Conservation (phyloP, 352 stramenopile species). For the Phytophthora multivora region DNA sequence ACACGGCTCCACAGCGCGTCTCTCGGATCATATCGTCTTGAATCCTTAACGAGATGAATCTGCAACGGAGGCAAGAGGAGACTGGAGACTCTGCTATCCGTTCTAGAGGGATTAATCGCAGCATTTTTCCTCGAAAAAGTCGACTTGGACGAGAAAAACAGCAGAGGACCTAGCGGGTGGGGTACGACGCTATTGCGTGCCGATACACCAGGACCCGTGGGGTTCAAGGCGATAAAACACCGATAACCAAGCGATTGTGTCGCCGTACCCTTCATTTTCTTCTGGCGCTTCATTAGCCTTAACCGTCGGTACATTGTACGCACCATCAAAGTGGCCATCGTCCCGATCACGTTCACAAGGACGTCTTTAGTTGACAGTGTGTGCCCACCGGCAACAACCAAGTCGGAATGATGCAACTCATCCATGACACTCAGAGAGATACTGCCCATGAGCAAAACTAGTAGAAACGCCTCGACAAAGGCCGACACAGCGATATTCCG, state of each 20-base stretch:
- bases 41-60: conserved; percentile 26
- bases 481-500: conserved; percentile 26
- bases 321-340: conserved; percentile 30
- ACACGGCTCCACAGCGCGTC: conserved; percentile 19
- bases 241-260: conserved; percentile 28
- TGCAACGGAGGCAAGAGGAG: conserved; percentile 19
- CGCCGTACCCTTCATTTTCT: conserved; percentile 22
- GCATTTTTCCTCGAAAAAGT: conserved; percentile 5
- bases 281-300: conserved; percentile 21
- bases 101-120: neutral
- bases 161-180: conserved; percentile 18
- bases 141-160: conserved; percentile 23
- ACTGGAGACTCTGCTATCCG: conserved; percentile 13
- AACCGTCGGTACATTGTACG: conserved; percentile 30
- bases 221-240: conserved; percentile 24
- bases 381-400: conserved; percentile 24
- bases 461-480: conserved; percentile 17
- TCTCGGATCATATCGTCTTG: conserved; percentile 12
- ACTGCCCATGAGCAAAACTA: conserved; percentile 30
- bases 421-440: conserved; percentile 32
- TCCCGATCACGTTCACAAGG: conserved; percentile 30
- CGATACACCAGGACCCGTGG: conserved; percentile 9
- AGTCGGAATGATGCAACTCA: conserved; percentile 22
- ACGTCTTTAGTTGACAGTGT: conserved; percentile 33
- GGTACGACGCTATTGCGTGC: conserved; percentile 20